Conservation (phyloP, 106 monocot genomes). For the Phalaenopsis aphrodite region DNA sequence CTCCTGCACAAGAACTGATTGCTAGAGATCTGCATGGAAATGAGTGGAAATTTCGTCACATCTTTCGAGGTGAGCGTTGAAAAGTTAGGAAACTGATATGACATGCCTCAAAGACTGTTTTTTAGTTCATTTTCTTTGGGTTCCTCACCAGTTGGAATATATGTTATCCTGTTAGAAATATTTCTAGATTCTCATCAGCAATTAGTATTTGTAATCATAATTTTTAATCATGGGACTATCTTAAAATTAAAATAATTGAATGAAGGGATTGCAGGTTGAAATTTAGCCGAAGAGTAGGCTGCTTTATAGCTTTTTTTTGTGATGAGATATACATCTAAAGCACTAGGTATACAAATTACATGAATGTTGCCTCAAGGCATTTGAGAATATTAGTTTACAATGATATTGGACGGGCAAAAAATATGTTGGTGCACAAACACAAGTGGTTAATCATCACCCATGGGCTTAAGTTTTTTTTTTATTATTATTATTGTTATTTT, state of each 20-base stretch:
- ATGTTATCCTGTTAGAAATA: background rate
- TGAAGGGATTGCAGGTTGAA: background rate
- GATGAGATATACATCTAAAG: background rate
- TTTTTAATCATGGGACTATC: background rate
- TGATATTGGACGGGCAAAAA: background rate
- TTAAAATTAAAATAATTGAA: background rate
- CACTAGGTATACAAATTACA: background rate
- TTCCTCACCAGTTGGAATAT: background rate
- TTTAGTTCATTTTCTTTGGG: background rate
- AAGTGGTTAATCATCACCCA: no score
- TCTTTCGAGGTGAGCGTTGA: constrained; percentile 59
- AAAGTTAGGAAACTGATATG: background rate
- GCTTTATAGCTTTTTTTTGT: background rate
- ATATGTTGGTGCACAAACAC: background rate
- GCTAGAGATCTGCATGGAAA: constrained; percentile 82
- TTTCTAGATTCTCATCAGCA: background rate
- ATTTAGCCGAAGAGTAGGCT: background rate
- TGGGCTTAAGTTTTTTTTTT: no score
- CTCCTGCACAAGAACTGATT: constrained; percentile 81
- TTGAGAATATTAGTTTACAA: background rate
- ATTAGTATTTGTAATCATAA: background rate
- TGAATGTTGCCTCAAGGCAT: background rate
- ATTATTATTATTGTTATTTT: no score
- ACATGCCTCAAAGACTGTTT: background rate
- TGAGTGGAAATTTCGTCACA: constrained; percentile 94